Base-by-base conservation (phyloP, 1,139 yeast species). In the Lodderomyces metapsilosis region DNA sequence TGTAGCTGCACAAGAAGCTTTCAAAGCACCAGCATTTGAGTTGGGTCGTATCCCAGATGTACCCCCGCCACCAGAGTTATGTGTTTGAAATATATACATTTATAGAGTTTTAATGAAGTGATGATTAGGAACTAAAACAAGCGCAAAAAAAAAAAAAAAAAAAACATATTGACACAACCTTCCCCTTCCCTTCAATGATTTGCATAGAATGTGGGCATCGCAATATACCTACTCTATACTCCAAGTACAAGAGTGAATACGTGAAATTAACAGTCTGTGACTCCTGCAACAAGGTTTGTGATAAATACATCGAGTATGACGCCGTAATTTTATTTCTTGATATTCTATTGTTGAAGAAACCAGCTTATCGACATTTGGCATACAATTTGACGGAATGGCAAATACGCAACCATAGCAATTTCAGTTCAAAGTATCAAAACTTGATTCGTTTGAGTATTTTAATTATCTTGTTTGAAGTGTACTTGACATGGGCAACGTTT, bases 301-400 rank as follows among this genome's bases (percentile, higher is more conserved):
- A 92, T 62, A 85, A 86, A 58, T 92, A 94, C 62, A 84, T 92
- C 32, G 99, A 92, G 58, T 85, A 82, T 51, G 99, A 92, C 59
- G 78, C 81, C 41, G 95, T 91, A 16, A 68, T 92, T 1, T 66
- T 92, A 22, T 86, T 88, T 56, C 82, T 94, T 28, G 98, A 94
- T 56, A 71, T 91, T 35, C 64, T 92, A 41, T 73, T 92, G 11
- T 66, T 92, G 49, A 88, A 89, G 57, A 91, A 94, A 3, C 94
- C 84, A 52, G 98, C 97, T 0, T 91, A 88, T 52, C 74, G 95
- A 39, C 99, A 94, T 59, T 65, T 92, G 46, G 88, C 92, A 4
- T 91, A 79, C 66, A 92, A 92, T 52, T 67, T 78, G 11, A 65
- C 81, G n/a, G 82, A 71, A 43, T 31, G 47, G 1, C 64, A 61